Evolutionary conservation across 2,329 filamentous ascomycete species (phyloP).

Genomic region (Trichoderma brevicompactum): DNA sequence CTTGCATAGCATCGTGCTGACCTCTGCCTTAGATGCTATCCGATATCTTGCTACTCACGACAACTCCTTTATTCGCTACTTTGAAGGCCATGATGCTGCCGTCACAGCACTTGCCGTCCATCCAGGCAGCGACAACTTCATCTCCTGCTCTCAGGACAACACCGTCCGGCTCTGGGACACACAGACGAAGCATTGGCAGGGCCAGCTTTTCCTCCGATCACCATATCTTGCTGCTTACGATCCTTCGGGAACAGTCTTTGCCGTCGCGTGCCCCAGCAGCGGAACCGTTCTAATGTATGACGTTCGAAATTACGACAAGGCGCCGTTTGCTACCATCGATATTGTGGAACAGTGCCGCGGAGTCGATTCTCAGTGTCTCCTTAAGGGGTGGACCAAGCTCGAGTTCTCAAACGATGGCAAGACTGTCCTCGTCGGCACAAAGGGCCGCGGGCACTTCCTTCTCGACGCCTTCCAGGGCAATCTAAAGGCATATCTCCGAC

Average conservation of each 20-base stretch:
- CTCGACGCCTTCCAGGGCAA: conserved; percentile 90
- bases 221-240: conserved; percentile 89
- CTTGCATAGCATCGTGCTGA: neutral
- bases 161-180: conserved; percentile 92
- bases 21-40: conserved; percentile 70
- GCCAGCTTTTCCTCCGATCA: conserved; percentile 76
- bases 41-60: conserved; percentile 90
- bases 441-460: conserved; percentile 82
- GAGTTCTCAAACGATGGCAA: conserved; percentile 98
- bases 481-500: conserved; percentile 73
- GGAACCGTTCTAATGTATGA: conserved; percentile 89
- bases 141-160: conserved; percentile 89
- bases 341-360: conserved; percentile 61
- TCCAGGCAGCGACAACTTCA: conserved; percentile 85
- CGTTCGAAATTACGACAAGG: conserved; percentile 88
- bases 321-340: conserved; percentile 86
- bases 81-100: conserved; percentile 82
- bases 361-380: conserved; percentile 60
- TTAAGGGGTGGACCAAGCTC: conserved; percentile 82
- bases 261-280: conserved; percentile 79
- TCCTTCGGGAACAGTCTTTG: conserved; percentile 89
- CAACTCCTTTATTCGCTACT: conserved; percentile 95
- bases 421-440: conserved; percentile 80
- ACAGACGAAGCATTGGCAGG: conserved; percentile 76
- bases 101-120: conserved; percentile 86